Evolutionary conservation across 805 yeast genomes (phyloP), one percentile per base, ranked within the genome.

Genomic region (Metschnikowia lunata): DNA sequence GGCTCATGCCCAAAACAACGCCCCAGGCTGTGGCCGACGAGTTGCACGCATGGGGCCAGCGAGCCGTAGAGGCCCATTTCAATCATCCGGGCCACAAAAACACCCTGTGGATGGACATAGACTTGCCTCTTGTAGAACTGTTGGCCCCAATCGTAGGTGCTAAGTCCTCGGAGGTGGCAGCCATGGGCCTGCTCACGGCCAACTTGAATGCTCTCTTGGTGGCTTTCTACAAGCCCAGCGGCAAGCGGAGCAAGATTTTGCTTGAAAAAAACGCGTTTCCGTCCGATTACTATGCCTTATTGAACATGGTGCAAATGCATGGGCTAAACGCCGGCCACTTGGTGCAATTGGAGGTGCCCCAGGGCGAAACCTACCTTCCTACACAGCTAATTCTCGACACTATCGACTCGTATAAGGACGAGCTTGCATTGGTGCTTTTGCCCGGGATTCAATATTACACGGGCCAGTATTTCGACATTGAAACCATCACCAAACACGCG

Each of bases 401-500:
- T 1, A 79, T 90, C 27, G 78, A 76, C n/a, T 59, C 67, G 15
- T 62, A 82, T 45, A 75, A 78, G 10, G 80, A 80, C 23, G 76
- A 78, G 36, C 61, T 88, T 39, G 90, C 96, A 0, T 55, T 90
- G 8, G 80, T 89, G 4, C 76, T 91, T 52, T 75, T 90, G 36
- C 84, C 97, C 0, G 98, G 97, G 1, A 79, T 90, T 47, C 98
- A 90, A 60, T 90, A 83, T 67, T 91, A 89, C 63, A 79, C 97
- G 1, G 98, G 98, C 7, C 98, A 90, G 63, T 70, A 73, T 26
- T 89, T 90, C 56, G 87, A 88, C 40, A 85, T 90, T 31, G 72
- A 71, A 39, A 61, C 61, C n/a, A 88, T 90, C 55, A 89, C 97
- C 1, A 56, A 58, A 8, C 68, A 67, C 37, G 89, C 84, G 6